Conservation (phyloP, 2,329 filamentous ascomycete genomes). For the Epichloe amarillans region DNA sequence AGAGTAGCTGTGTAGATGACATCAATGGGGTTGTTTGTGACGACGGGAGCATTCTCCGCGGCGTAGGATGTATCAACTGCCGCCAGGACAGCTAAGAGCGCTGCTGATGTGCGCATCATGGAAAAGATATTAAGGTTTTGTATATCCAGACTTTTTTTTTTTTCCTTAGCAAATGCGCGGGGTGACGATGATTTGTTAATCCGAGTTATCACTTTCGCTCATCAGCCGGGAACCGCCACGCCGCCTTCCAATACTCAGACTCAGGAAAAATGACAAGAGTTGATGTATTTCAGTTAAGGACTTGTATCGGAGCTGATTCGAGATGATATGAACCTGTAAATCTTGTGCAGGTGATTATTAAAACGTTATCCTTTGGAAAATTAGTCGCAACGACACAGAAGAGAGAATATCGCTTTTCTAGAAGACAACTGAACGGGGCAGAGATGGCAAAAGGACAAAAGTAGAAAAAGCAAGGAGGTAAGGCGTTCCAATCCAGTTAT, state of each 20-base stretch:
- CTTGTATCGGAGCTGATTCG: no score
- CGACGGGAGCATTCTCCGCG: conserved; percentile 33
- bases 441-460: neutral
- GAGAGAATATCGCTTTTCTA: neutral
- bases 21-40: conserved; percentile 40
- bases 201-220: no score
- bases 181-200: no score
- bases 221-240: no score
- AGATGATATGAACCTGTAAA: no score
- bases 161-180: no score
- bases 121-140: neutral
- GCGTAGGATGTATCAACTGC: conserved; percentile 1
- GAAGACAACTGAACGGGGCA: neutral
- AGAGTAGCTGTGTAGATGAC: conserved; percentile 42
- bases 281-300: no score
- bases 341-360: no score
- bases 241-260: no score
- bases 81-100: neutral
- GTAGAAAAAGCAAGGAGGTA: neutral
- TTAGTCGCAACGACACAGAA: no score
- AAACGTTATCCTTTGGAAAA: no score
- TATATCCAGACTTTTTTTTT: neutral
- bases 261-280: no score
- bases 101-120: neutral
- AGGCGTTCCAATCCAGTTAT: neutral